Conservation (phyloP, 2,329 filamentous ascomycete species). For the Claviceps arundinis region DNA sequence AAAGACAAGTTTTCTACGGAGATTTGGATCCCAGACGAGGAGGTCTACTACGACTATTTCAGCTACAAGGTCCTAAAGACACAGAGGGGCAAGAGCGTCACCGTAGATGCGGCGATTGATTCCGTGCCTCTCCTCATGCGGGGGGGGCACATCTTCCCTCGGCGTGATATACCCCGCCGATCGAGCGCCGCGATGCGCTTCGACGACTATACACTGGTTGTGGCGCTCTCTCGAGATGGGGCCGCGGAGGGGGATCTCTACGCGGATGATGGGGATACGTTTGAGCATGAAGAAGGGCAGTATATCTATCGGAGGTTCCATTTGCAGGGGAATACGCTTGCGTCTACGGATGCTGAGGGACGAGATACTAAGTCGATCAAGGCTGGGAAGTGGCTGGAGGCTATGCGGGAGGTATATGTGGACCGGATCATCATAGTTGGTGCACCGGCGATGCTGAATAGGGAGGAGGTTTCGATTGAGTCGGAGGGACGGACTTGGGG, state of each 20-base stretch:
- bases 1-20: slow-evolving; percentile 61
- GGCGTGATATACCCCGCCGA: slow-evolving; percentile 75
- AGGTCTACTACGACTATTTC: slow-evolving; percentile 93
- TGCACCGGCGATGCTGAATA: slow-evolving; percentile 59
- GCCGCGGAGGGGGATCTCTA: slow-evolving; percentile 71
- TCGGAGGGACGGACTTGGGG: slow-evolving; percentile 40
- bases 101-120: slow-evolving; percentile 65
- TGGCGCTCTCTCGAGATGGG: slow-evolving; percentile 47
- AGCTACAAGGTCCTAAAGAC: slow-evolving; percentile 63
- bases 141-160: slow-evolving; percentile 81
- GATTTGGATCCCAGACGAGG: slow-evolving; percentile 78
- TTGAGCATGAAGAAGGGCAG: slow-evolving; percentile 72
- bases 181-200: slow-evolving; percentile 82
- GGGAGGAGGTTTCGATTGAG: slow-evolving; percentile 43
- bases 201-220: slow-evolving; percentile 87
- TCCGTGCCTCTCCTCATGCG: slow-evolving; percentile 85
- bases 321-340: slow-evolving; percentile 48
- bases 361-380: slow-evolving; percentile 37
- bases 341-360: slow-evolving; percentile 52
- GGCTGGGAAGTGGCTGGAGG: slow-evolving; percentile 61
- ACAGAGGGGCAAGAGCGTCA: slow-evolving; percentile 55
- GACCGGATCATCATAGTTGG: slow-evolving; percentile 79
- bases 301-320: slow-evolving; percentile 77
- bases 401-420: slow-evolving; percentile 63
- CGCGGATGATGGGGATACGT: slow-evolving; percentile 85